These are phyloP conservation scores for Coemansia erecta DNA, from an alignment of 192 early-diverging fungal genomes.

Conservation along the genomic window DNA sequence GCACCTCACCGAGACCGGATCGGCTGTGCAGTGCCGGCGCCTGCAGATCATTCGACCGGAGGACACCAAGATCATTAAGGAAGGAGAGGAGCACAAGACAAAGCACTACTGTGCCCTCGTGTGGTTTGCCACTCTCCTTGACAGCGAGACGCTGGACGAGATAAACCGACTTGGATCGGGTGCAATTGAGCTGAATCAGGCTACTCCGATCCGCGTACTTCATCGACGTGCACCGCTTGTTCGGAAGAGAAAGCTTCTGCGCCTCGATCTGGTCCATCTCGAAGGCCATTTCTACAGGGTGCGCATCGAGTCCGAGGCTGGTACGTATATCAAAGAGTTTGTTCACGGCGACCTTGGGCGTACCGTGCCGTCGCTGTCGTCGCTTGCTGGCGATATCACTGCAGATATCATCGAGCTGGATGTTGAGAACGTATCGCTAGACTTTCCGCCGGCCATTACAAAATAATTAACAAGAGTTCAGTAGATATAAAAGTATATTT, in stretches of 20 bases:
- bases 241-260: slow-evolving; percentile 57
- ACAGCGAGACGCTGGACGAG: slow-evolving; percentile 52
- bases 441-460: slow-evolving; percentile 66
- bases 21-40: slow-evolving; percentile 57
- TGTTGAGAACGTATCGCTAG: slow-evolving; percentile 80
- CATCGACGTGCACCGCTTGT: slow-evolving; percentile 66
- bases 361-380: slow-evolving; percentile 68
- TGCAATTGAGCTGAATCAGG: slow-evolving; percentile 60
- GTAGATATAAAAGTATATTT: not conserved
- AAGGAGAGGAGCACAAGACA: slow-evolving; percentile 72
- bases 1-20: slow-evolving; percentile 37
- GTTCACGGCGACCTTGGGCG: slow-evolving; percentile 90
- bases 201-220: slow-evolving; percentile 71
- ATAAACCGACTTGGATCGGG: slow-evolving; percentile 54
- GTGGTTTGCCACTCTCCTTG: slow-evolving; percentile 62
- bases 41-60: slow-evolving; percentile 52
- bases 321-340: slow-evolving; percentile 93
- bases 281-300: slow-evolving; percentile 60
- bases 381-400: slow-evolving; percentile 57
- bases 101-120: slow-evolving; percentile 71
- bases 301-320: slow-evolving; percentile 78
- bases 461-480: not conserved
- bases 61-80: slow-evolving; percentile 64
- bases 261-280: slow-evolving; percentile 50
- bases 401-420: slow-evolving; percentile 81